Evolutionary conservation across 2,329 filamentous ascomycete genomes (phyloP).

Genomic region (Botrytis cinerea): DNA sequence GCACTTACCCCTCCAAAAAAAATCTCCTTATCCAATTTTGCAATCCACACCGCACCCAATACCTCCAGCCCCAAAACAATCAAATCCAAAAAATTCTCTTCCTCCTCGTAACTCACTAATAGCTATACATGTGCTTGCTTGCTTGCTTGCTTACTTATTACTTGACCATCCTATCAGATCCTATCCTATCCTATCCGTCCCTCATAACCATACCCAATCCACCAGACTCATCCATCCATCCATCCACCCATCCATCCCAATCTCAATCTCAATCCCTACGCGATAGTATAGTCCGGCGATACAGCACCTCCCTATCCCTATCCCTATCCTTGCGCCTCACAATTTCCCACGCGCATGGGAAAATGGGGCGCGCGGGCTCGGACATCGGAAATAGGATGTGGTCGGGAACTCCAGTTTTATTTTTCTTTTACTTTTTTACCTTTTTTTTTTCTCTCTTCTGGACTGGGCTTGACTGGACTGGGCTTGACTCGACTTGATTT

Average conservation of each 20-base stretch:
- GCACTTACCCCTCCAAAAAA: not conserved
- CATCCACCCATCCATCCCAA: too few species aligned
- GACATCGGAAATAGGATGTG: not conserved
- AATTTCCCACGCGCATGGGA: not conserved
- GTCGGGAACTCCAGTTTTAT: too few species aligned
- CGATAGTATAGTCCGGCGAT: not conserved
- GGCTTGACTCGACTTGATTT: too few species aligned
- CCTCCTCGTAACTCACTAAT: not conserved
- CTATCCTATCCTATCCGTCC: not conserved
- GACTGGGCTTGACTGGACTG: too few species aligned
- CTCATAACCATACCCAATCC: not conserved
- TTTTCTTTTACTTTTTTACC: too few species aligned
- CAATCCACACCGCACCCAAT: not conserved
- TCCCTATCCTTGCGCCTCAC: not conserved
- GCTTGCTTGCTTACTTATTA: not conserved
- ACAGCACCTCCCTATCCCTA: not conserved
- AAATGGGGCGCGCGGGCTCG: not conserved
- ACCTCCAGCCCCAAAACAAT: not conserved
- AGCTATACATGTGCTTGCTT: not conserved
- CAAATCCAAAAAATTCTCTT: not conserved
- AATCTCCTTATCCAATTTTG: not conserved
- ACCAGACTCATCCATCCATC: not conserved
- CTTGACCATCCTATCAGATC: not conserved
- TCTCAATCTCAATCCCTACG: constrained; percentile 1
- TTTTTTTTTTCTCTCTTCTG: too few species aligned